Base-by-base conservation (phyloP, 805 yeast genomes). In the Saturnispora sekii region DNA sequence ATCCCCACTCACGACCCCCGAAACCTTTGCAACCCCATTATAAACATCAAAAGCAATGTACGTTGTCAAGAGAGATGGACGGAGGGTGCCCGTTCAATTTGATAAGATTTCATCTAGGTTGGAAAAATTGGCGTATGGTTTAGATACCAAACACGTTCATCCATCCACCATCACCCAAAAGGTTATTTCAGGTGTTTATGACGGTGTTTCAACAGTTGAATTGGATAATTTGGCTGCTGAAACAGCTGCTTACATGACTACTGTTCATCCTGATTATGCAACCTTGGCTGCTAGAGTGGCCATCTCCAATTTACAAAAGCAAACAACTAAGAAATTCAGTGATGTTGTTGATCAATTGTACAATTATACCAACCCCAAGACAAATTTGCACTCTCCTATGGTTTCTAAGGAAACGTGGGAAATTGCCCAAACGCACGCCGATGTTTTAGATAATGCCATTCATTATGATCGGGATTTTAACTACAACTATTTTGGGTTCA, bases 251-350 rank as follows among this genome's bases (percentile, higher is more conserved):
- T 84, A 83, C 61, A 86, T 93, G 96, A 88, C 97, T 48, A 90
- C 97, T 10, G 77, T 85, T 51, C 97, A 90, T 64, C 97, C 97
- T n/a, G 97, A 93, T 67, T 89, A 90, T 58, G 96, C 97, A 26
- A 79, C 81, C 36, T 73, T 88, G 56, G 97, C 97, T 44, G 97
- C 97, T 32, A 81, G 98, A 69, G 83, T 90, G 49, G 97, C 97
- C 16, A 81, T 93, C 45, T 85, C 96, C 35, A 87, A 87, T 64
- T 73, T 93, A 60, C 97, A 90, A 70, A 89, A 89, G 67, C 95
- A 88, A 68, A 89, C 97, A 43, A 84, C 87, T 49, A 84, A 84
- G 65, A 83, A 74, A 58, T 90, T 84, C 57, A 81, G 94, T 34
- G 79, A 78, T 55, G 95, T 87, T 40, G 68, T 84, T 45, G 73